Base-by-base conservation (phyloP, 2,329 filamentous ascomycete species). In the Delphinella strobiligena region DNA sequence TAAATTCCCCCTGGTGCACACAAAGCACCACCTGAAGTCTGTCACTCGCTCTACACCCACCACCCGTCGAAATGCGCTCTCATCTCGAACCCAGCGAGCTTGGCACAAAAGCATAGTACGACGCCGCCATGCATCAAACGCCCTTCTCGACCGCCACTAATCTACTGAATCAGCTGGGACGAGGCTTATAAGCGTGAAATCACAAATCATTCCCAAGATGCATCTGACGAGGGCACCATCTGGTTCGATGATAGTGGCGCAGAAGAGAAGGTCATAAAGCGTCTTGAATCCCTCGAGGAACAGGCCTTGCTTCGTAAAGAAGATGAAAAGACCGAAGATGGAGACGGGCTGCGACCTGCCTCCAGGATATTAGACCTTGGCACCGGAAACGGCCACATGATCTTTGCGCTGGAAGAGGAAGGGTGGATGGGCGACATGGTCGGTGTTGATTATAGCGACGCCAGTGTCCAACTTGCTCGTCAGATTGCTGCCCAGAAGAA, bases 191-290 rank as follows among this genome's bases (percentile, higher is more conserved):
- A 69, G 1, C 71, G 67, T 49, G 82, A 91, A 60, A 68, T 86
- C 38, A 58, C 65, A 44, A 89, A 91, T 63, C 75, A 88, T 60
- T 63, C 74, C 39, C 60, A 73, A 46, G 77, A 93, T 62, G 76
- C 83, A 8, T 62, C 73, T 41, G 84, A 94, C 66, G 81, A 81
- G 44, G 89, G 89, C 49, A 93, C 87, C 19, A 78, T 91, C 52
- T 98, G 91, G 91, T 98, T 98, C 71, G 82, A 87, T 58, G 91
- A 96, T 64, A 83, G 86, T 22, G 78, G 82, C 54, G 91, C 91
- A 45, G 85, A 94, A 54, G 70, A 78, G 46, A 88, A 88, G 54
- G 77, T 93, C 44, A 62, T 93, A 17, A 60, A 66, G 8, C 87
- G 81, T 57, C 61, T 71, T 4, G 58, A 61, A 11, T 45, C 51